Evolutionary conservation across 257 asterid species (phyloP), one percentile per base, ranked within the genome.

Genomic region (Galeopsis tetrahit): DNA sequence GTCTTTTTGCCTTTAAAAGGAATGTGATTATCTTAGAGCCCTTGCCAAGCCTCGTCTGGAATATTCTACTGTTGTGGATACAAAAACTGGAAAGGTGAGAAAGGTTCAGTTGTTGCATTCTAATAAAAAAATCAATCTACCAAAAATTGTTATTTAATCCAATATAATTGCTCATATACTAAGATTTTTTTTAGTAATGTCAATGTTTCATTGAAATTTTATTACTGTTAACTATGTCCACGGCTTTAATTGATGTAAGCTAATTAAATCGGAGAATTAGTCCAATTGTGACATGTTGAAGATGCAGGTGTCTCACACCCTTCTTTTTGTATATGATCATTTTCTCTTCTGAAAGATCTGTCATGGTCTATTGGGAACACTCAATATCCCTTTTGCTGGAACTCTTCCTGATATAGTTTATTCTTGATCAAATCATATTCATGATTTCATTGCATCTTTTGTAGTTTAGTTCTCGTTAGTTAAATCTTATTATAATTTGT

Each of bases 1-100:
- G 36, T 51, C 35, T 38, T 66, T 66, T 58, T 75, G 38, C 28
- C 74, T 49, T 76, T 75, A 33, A 83, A 83, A 92, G 96, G 97
- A 92, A 77, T 92, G 97, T 43, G 96, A 89, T 81, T 89, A 92
- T 82, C 96, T 92, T 69, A 88, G 87, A 80, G 90, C 80, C 65
- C 77, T 85, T 63, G 93, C 97, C 51, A 73, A 55, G 67, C 93
- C 96, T 66, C 97, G 90, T 70, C 90, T 89, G 48, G 82, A 79
- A 68, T 71, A 83, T 77, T 92, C 97, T 56, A 88, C 96, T 2
- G 97, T 92, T 48, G 97, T 92, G 62, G 97, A 92, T 74, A 69
- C 89, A 77, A 90, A 70, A 82, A 88, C 97, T 56, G 97, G 97
- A 77, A 89, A 89, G 96, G 97, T 89, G 69, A 56, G 77, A 62